Base-by-base conservation (phyloP, 192 early-diverging fungal genomes). In the Phycomyces blakesleeanus region DNA sequence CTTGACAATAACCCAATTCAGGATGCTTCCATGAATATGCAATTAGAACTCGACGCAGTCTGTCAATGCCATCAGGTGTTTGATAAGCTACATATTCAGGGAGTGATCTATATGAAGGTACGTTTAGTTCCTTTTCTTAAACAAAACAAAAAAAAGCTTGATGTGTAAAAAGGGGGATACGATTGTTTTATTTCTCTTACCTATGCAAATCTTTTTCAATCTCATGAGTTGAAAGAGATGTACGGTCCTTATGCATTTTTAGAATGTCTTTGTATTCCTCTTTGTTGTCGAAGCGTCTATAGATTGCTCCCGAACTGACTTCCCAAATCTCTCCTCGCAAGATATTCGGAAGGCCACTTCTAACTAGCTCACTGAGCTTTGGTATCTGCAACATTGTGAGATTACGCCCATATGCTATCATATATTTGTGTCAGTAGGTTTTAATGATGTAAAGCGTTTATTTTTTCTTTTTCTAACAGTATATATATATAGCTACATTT, bases 1-100 rank as follows among this genome's bases (percentile, higher is more conserved):
- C 96, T 73, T 99, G 97, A 72, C 97, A 99, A 74, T 99, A 99
- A 21, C 97, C 97, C 21, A 99, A 86, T 66, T 96, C 93, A 2
- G 91, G 83, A 66, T 92, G 84, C 66, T 87, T 87, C 84, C 87
- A 86, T 29, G 91, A 83, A 61, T 93, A 93, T 3, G 90, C 89
- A 53, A 87, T 90, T 41, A 99, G 77, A 21, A 98, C 96, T 15
- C 94, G 86, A 16, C 97, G 87, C 55, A 99, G 77, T 11, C 92
- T 84, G 37, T 92, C 86, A 59, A 99, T 98, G 0, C 97, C 97
- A 72, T 98, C 86, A 26, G 82, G 78, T 0, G 73, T 86, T 75
- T 98, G 96, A 76, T 93, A 99, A 0, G 91, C 95, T 5, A 84
- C 71, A 73, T 97, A 97, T 76, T 98, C 96, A 1, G 96, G 96